These are phyloP conservation scores for Bjerkandera adusta DNA, from an alignment of 1,284 basidiomycete genomes.

Conservation along the genomic window DNA sequence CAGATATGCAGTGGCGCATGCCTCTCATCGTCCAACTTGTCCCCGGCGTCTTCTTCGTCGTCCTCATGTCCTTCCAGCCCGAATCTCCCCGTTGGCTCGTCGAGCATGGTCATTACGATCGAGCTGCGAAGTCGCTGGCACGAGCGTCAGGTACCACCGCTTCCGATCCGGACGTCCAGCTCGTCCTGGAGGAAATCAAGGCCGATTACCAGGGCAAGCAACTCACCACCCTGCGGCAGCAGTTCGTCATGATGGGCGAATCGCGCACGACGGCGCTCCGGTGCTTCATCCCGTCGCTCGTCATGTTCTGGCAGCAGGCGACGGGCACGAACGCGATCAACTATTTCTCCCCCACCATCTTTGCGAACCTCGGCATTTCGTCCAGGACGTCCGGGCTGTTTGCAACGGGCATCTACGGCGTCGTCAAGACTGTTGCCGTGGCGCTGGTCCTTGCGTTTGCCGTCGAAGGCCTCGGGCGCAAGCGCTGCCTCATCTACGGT, in stretches of 20 bases:
- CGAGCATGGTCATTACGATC: conserved; percentile 47
- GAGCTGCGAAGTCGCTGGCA: conserved; percentile 48
- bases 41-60: conserved; percentile 47
- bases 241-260: conserved; percentile 43
- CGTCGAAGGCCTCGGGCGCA: conserved; percentile 44
- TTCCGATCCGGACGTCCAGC: conserved; percentile 39
- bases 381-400: conserved; percentile 43
- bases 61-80: conserved; percentile 48
- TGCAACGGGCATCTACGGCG: conserved; percentile 61
- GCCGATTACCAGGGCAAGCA: conserved; percentile 46
- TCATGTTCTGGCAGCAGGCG: conserved; percentile 60
- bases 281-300: conserved; percentile 49
- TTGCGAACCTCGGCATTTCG: conserved; percentile 16
- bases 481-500: conserved; percentile 44
- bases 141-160: conserved; percentile 39
- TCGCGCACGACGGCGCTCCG: conserved; percentile 41
- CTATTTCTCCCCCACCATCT: conserved; percentile 17
- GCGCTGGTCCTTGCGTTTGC: conserved; percentile 39
- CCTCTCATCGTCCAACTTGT: conserved; percentile 54
- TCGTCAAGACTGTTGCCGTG: conserved; percentile 52
- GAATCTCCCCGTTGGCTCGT: conserved; percentile 66
- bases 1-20: conserved; percentile 49
- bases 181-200: conserved; percentile 50
- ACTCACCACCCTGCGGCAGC: conserved; percentile 33
- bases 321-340: conserved; percentile 49